These are phyloP conservation scores for Malbranchea cinnamomea DNA, from an alignment of 2,329 filamentous ascomycete genomes.

Conservation along the genomic window DNA sequence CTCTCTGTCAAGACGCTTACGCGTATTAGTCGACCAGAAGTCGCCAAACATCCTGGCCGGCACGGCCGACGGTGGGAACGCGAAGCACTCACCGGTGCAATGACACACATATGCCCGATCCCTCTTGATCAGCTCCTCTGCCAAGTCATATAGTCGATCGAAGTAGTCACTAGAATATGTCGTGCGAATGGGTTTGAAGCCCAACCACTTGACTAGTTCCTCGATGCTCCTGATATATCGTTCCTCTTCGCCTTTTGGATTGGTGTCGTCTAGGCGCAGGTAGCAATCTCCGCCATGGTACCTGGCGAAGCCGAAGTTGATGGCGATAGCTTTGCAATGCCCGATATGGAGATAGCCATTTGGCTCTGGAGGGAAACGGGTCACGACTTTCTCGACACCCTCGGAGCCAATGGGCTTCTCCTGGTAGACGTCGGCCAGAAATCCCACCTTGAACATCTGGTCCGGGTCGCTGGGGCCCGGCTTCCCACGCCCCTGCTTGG, in stretches of 20 bases:
- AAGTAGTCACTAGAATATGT: conserved; percentile 90
- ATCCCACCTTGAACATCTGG: conserved; percentile 67
- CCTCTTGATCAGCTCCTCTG: conserved; percentile 64
- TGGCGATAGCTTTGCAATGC: conserved; percentile 85
- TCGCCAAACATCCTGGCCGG: too few species aligned
- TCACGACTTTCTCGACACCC: conserved; percentile 32
- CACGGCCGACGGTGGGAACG: too few species aligned
- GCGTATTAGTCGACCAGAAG: background rate
- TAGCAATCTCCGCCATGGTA: conserved; percentile 66
- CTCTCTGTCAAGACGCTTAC: too few species aligned
- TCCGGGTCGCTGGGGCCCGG: conserved; percentile 31
- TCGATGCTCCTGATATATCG: conserved; percentile 79
- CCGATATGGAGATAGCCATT: conserved; percentile 92
- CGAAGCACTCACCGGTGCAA: conserved; percentile 50
- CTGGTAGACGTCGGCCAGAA: conserved; percentile 57
- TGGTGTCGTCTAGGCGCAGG: conserved; percentile 83
- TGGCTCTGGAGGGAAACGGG: conserved; percentile 71
- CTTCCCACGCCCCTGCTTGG: too few species aligned
- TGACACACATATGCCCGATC: conserved; percentile 71
- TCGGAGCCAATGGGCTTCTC: conserved; percentile 42
- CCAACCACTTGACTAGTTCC: conserved; percentile 73
- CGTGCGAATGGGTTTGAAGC: conserved; percentile 59
- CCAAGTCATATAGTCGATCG: conserved; percentile 70
- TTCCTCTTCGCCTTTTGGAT: conserved; percentile 85
- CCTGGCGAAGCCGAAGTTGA: conserved; percentile 91